phyloP scores from a whole-genome alignment of 2,329 filamentous ascomycete genomes.

The Calonectria leucothoes region DNA sequence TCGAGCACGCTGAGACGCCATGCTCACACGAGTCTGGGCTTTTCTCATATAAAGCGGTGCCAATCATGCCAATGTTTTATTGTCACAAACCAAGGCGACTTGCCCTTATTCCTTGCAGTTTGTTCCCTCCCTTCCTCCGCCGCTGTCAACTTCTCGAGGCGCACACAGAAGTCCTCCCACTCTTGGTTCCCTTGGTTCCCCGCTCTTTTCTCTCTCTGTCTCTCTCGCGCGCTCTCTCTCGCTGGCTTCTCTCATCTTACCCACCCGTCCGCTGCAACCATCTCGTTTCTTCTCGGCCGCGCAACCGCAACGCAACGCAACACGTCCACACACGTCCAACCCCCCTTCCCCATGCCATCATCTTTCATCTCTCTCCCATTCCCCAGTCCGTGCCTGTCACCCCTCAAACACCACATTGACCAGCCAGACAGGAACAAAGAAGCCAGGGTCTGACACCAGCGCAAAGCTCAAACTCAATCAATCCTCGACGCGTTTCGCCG shows the following conservation, averaged over 20 bases:
- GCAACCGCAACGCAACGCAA: conserved; percentile 15
- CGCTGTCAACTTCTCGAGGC: background rate
- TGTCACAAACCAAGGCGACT: background rate
- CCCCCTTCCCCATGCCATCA: background rate
- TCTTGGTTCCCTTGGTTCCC: conserved; percentile 5
- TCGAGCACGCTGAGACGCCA: background rate
- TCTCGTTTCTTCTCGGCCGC: conserved; percentile 13
- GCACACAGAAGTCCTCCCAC: background rate
- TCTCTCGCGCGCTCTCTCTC: background rate
- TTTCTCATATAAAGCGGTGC: background rate
- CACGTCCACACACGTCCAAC: background rate
- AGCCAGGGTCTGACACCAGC: conserved; percentile 15
- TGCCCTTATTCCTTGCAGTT: background rate
- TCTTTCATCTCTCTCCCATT: background rate
- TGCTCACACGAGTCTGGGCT: background rate
- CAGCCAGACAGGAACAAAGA: background rate
- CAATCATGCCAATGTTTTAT: background rate
- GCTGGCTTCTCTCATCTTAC: background rate
- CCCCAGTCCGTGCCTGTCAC: background rate
- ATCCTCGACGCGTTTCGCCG: conserved; percentile 6
- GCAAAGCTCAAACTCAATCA: conserved; percentile 19
- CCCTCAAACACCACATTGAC: conserved; percentile 1
- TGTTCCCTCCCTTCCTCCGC: background rate
- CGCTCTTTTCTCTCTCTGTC: background rate
- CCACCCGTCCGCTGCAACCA: background rate